These are phyloP conservation scores for Rutidosis leptorrhynchoides DNA, from an alignment of 129 eudicot species.

Conservation along the genomic window DNA sequence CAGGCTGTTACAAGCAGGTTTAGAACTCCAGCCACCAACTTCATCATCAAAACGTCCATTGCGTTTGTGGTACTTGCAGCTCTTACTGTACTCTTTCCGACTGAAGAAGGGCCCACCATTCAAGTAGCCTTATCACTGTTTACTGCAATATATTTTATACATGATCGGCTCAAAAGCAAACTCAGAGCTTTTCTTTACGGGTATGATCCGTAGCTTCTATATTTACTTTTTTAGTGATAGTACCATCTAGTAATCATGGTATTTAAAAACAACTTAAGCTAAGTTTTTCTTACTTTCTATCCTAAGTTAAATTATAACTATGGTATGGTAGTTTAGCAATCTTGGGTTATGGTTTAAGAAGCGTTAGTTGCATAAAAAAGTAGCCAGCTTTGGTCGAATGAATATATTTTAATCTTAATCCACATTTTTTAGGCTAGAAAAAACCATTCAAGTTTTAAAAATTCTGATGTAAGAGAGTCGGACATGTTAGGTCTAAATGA, in stretches of 20 bases:
- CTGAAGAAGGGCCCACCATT: constrained; percentile 98
- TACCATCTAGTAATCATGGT: background rate
- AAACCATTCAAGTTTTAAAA: background rate
- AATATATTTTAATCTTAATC: background rate
- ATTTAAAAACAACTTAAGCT: background rate
- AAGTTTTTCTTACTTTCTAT: background rate
- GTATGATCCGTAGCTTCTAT: constrained; percentile 41
- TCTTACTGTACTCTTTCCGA: constrained; percentile 85
- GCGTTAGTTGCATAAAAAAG: too few relatives aligned
- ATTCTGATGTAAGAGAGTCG: background rate
- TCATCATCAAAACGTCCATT: constrained; percentile 65
- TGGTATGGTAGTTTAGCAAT: background rate
- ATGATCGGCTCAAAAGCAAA: constrained; percentile 80
- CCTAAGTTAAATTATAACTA: background rate
- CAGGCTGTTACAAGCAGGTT: constrained; percentile 81
- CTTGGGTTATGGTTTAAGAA: constrained; percentile 7
- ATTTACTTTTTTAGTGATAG: background rate
- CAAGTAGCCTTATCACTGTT: constrained; percentile 82
- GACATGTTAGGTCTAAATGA: background rate
- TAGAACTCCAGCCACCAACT: constrained; percentile 67
- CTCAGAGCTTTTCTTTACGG: constrained; percentile 84
- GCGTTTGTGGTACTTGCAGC: constrained; percentile 77
- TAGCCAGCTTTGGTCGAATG: too few relatives aligned
- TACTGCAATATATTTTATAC: constrained; percentile 64
- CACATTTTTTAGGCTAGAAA: constrained; percentile 5